Percentiles rank a stretch among this genome's conserved stretches.
phyloP scores from a whole-genome alignment of 306 rosid species.

The Malus sieversii region DNA sequence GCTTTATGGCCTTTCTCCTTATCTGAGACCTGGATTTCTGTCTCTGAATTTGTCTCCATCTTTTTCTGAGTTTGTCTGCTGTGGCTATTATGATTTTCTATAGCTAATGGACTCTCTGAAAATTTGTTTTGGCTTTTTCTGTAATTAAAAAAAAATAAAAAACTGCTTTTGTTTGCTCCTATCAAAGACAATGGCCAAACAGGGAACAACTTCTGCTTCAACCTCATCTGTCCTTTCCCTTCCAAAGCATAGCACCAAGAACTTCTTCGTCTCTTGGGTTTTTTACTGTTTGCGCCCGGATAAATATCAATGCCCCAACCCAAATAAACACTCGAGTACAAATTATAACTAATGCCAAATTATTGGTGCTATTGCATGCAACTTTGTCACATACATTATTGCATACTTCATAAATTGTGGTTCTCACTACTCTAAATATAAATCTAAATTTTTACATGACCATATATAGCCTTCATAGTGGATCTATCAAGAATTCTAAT shows the following conservation, averaged over 20 bases:
- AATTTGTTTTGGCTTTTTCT: background rate
- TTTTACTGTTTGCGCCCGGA: slow-evolving; percentile 25
- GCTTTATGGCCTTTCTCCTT: background rate
- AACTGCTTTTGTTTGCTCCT: slow-evolving; percentile 23
- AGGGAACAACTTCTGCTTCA: slow-evolving; percentile 42
- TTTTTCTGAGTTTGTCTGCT: slow-evolving; percentile 23
- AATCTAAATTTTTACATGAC: background rate
- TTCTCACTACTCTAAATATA: background rate
- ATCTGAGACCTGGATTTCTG: slow-evolving; percentile 25
- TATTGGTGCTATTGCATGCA: background rate
- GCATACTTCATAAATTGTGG: background rate
- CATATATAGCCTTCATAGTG: background rate
- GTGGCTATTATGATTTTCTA: slow-evolving; percentile 25
- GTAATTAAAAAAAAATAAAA: slow-evolving; percentile 6
- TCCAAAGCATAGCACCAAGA: slow-evolving; percentile 20
- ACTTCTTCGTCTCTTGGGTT: background rate
- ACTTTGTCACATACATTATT: background rate
- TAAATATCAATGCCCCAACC: slow-evolving; percentile 14
- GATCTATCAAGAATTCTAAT: background rate
- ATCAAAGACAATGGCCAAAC: slow-evolving; percentile 25
- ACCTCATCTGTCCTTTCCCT: slow-evolving; percentile 21
- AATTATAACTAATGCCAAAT: background rate
- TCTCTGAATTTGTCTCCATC: slow-evolving; percentile 23
- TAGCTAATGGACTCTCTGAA: slow-evolving; percentile 5
- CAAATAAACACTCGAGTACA: background rate